Evolutionary conservation across 306 rosid species (phyloP), one percentile per base, ranked within the genome.

Genomic region (Sindora glabra): DNA sequence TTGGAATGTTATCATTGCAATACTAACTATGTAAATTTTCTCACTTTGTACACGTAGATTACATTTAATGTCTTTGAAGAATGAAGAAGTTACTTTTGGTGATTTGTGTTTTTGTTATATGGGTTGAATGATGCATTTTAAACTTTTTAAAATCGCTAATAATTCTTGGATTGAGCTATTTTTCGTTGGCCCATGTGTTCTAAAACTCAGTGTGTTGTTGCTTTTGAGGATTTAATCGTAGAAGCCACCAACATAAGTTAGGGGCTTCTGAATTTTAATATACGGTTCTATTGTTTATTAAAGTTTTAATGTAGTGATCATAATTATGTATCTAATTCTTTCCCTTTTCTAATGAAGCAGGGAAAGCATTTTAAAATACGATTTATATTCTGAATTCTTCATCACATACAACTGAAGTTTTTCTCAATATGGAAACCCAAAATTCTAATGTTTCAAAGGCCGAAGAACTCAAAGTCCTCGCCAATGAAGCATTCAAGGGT

Each of bases 401-500:
- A 34, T 60, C 27, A 39, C 48, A 71, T 58, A 74, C 68, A 22
- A 40, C 62, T 30, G 57, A 65, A 71, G 60, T 53, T 60, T 72
- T 54, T 69, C 74, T 65, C 32, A 27, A 33, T 52, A 92, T 92
- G 99, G 90, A 79, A 76, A 16, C 74, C 32, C 71, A 73, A 16
- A 81, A 73, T 29, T 76, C 88, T 16, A 69, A 86, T 19, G 51
- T 62, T 42, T 64, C 75, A 1, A 85, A 65, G 51, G 95, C 96
- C 16, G 99, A 92, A 77, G 89, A 89, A 78, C 19, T 84, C 67
- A 94, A 92, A 56, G 18, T 70, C 51, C 90, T 64, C 45, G 99
- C 99, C 26, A 92, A 92, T 62, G 82, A 84, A 65, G 95, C 95
- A 63, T 92, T 86, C 73, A 68, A 77, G 41, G 96, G 99, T 89